Evolutionary conservation across 352 stramenopile genomes (phyloP).

Genomic region (Pythium monospermum): DNA sequence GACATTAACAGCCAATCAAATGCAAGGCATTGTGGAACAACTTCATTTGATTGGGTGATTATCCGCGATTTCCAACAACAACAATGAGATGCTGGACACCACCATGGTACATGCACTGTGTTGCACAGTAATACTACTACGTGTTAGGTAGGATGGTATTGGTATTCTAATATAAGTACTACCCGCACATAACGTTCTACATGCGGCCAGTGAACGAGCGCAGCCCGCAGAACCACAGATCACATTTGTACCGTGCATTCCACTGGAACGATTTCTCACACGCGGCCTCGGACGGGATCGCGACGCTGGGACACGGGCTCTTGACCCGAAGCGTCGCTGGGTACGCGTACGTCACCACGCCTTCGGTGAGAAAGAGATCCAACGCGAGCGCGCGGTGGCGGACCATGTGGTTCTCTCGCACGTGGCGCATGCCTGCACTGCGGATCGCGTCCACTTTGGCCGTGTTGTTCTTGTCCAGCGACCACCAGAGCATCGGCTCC

Average conservation of each 20-base stretch:
- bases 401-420: conserved; percentile 55
- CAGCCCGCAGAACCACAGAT: conserved; percentile 65
- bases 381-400: conserved; percentile 52
- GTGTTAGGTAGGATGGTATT: too few relatives aligned
- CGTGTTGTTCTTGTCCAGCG: conserved; percentile 41
- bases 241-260: conserved; percentile 66
- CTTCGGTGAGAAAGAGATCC: conserved; percentile 52
- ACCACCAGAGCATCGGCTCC: conserved; percentile 40
- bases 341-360: conserved; percentile 39
- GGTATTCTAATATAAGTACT: not conserved
- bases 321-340: conserved; percentile 28
- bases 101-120: too few relatives aligned
- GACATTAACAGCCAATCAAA: conserved; percentile 1
- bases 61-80: not conserved
- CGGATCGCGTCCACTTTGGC: conserved; percentile 57
- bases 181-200: too few relatives aligned
- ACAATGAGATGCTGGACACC: not conserved
- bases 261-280: conserved; percentile 46
- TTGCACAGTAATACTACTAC: too few relatives aligned
- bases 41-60: not conserved
- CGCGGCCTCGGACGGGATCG: conserved; percentile 30
- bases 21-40: not conserved
- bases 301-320: conserved; percentile 56
- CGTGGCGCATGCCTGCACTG: conserved; percentile 43
- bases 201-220: conserved; percentile 28